Base-by-base conservation (phyloP, 78 protist species). In the Creolimax fragrantissima region DNA sequence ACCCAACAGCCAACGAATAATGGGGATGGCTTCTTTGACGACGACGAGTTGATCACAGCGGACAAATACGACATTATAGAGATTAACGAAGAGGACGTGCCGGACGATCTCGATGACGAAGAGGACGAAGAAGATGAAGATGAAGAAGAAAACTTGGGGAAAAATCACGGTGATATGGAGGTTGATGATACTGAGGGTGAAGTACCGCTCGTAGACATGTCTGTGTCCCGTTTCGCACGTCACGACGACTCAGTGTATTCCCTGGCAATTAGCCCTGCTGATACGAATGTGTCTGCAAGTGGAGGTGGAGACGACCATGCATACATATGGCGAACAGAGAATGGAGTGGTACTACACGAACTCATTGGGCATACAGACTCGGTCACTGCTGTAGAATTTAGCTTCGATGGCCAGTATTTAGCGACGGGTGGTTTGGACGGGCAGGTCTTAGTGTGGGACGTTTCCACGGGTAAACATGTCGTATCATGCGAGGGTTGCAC, bases 351-450 rank as follows among this genome's bases (percentile, higher is more conserved):
- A 24, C 42, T 83, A 6, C 35, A 24, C 1, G 86, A 83, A 24
- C 86, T 83, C 42, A 83, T 24, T 35, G 86, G 86, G 37, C 86
- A 83, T 24, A 83, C 86, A 24, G 86, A 83, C 86, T 39, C 44
- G 17, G 86, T 83, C 2, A 83, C 86, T 39, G 7, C 86, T 24
- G 7, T 83, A 5, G 7, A 6, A 35, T 35, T 83, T 41, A 83
- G 86, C 37, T 6, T 41, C 35, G 90, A 88, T 32, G 90, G 90
- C 5, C 11, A 88, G 67, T 88, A 45, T 11, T n/a, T 32, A 45
- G 90, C 90, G 35, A 24, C 90, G 2, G 90, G 90, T n/a, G 90
- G 90, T n/a, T 5, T 88, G 47, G 90, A 88, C 66, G 90, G 90
- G 5, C 67, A 45, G 7, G 90, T 88, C 44, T 32, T 45, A 24